phyloP scores from a whole-genome alignment of 768 basidiomycete genomes.

The Sarcodon sp. region DNA sequence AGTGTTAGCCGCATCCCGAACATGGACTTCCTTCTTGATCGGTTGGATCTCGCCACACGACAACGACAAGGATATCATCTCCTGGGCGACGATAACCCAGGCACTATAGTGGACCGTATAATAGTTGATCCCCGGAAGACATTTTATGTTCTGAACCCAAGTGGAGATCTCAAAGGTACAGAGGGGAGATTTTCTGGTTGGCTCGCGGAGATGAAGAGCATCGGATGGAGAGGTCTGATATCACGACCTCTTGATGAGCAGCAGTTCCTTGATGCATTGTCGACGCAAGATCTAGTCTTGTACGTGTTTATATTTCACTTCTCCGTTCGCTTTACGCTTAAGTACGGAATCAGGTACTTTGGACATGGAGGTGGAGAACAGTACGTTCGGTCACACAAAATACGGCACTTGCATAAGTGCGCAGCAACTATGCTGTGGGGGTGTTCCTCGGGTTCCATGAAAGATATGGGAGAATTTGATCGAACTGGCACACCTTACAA shows the following conservation, averaged over 20 bases:
- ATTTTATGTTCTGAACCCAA: constrained; percentile 85
- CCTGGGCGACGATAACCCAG: constrained; percentile 7
- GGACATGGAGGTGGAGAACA: constrained; percentile 96
- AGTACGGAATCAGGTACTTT: constrained; percentile 60
- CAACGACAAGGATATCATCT: constrained; percentile 17
- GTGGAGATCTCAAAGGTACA: constrained; percentile 78
- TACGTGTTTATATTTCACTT: constrained; percentile 27
- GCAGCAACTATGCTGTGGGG: constrained; percentile 98
- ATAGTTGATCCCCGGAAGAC: constrained; percentile 54
- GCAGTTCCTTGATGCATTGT: constrained; percentile 65
- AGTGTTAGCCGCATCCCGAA: constrained; percentile 92
- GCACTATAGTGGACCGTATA: constrained; percentile 27
- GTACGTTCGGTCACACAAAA: constrained; percentile 78
- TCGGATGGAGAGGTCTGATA: constrained; percentile 77
- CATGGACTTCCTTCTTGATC: constrained; percentile 77
- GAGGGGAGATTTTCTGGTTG: constrained; percentile 75
- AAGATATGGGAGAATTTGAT: constrained; percentile 92
- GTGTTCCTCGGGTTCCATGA: constrained; percentile 84
- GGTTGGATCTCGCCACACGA: constrained; percentile 49
- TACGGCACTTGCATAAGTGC: constrained; percentile 72
- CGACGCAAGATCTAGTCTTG: constrained; percentile 78
- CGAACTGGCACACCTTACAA: constrained; percentile 84
- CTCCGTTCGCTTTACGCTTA: background rate
- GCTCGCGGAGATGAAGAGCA: constrained; percentile 54
- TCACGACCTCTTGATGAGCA: constrained; percentile 74